Evolutionary conservation across 331 rosid genomes (phyloP).

Genomic region (Pyracantha coccinea): DNA sequence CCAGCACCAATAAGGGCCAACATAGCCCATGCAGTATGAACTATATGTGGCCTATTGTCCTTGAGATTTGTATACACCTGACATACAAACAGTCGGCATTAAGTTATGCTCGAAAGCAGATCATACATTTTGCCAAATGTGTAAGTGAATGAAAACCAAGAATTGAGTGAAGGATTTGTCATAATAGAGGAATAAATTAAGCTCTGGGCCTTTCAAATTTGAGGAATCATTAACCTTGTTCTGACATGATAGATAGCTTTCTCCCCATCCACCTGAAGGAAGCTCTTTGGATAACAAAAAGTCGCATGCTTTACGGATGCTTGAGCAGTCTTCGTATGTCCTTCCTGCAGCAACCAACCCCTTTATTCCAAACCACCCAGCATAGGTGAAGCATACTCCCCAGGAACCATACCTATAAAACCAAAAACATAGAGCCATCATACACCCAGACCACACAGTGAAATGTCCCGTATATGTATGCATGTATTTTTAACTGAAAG

Average conservation of each 20-base stretch:
- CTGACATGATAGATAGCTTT: constrained; percentile 25
- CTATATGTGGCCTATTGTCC: constrained; percentile 25
- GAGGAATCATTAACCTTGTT: constrained; percentile 14
- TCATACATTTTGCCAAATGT: background rate
- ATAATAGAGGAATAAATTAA: background rate
- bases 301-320: constrained; percentile 28
- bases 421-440: background rate
- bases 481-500: background rate
- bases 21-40: constrained; percentile 33
- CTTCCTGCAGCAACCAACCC: constrained; percentile 32
- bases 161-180: background rate
- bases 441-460: background rate
- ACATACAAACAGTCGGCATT: background rate
- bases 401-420: constrained; percentile 28
- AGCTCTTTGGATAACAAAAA: constrained; percentile 30
- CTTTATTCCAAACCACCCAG: constrained; percentile 33
- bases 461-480: background rate
- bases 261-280: constrained; percentile 39
- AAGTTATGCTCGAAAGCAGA: background rate
- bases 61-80: constrained; percentile 29
- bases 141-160: background rate
- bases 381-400: constrained; percentile 39
- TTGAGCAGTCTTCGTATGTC: constrained; percentile 18
- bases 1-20: constrained; percentile 32
- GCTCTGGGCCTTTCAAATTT: background rate